Evolutionary conservation across 1,284 basidiomycete genomes (phyloP), one percentile per base, ranked within the genome.

Genomic region (Trametes pubescens): DNA sequence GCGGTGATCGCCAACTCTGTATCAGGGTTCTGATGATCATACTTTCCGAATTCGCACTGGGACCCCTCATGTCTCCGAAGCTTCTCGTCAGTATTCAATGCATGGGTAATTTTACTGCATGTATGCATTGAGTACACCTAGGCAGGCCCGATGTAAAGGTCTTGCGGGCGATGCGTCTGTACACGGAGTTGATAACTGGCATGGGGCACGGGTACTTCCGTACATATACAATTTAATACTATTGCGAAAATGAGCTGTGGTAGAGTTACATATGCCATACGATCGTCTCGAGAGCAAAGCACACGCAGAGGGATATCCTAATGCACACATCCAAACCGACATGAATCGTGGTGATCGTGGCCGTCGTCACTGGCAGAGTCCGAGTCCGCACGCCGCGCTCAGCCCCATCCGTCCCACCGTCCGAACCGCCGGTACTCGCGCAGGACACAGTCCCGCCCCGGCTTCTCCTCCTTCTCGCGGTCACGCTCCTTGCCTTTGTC

Each of bases 331-430:
- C 56, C 53, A 57, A 63, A 54, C 44, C 54, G 32, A 43, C 18
- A 51, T 52, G 47, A 53, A 32, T 24, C 38, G 37, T n/a, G 22
- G 21, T 22, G 37, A 29, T 35, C 29, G 49, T 24, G 4, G 29
- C 29, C 29, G 29, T 32, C 29, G 29, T 32, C 29, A 32, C 29
- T 32, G 8, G 29, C 26, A 51, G 32, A 32, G 29, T 9, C 10
- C 22, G 6, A 6, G 49, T 47, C 9, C 29, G 59, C 43, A 21
- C 26, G 24, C 18, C 24, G 37, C 57, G 40, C 35, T 77, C 77
- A 89, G 47, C 85, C 88, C 93, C 93, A 95, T 0, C 92, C 93
- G 79, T 94, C 93, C 90, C 91, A 93, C 62, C 89, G 80, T 29
- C 93, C 93, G 73, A 88, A 94, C 67, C 89, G 81, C 65, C 92